Base-by-base conservation (phyloP, 441 rosid species). In the Rhodomyrtus psidioides region DNA sequence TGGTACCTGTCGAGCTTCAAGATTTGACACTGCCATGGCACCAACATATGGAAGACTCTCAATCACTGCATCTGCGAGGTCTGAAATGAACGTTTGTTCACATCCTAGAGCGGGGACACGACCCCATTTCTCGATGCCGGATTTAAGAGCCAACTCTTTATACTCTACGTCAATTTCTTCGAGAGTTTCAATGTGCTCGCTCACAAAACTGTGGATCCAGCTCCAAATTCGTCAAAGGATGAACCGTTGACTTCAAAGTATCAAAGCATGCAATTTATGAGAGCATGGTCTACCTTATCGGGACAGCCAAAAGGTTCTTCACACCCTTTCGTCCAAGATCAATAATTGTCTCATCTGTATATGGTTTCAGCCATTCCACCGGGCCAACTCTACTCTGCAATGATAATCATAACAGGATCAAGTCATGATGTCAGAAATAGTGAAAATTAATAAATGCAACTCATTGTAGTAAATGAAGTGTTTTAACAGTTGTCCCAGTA, bases 381-480 rank as follows among this genome's bases (percentile, higher is more conserved):
- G 99, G 99, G 87, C 99, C 99, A 83, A 97, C 99, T 93, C 99
- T 93, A 90, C 99, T 97, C 99, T 97, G 98, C 88, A 89, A 86
- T 85, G 91, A 83, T 55, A 87, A 85, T 84, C 87, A 87, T 87
- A 49, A 62, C 65, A 87, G 34, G 81, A 83, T 12, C 30, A 60
- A 62, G 59, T 58, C 44, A 44, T 27, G 60, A 70, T 23, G 79
- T 21, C 12, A 14, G n/a, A 39, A 70, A 70, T 70, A 39, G 49
- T 21, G 26, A 65, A 34, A 65, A 65, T 65, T 65, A 70, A 70
- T 21, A 21, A 21, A 39, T 39, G 79, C 79, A 70, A 70, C 79
- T 70, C n/a, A 70, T 70, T 1, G 79, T 39, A 70, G 49, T 70
- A 70, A 21, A 21, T 70, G 16, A 70, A 70, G 49, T 70, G 79